A percentile compares a stretch with the other conserved stretches of the same genome.
phyloP scores from a whole-genome alignment of 2,329 filamentous ascomycete genomes.

The Didymella glomerata region DNA sequence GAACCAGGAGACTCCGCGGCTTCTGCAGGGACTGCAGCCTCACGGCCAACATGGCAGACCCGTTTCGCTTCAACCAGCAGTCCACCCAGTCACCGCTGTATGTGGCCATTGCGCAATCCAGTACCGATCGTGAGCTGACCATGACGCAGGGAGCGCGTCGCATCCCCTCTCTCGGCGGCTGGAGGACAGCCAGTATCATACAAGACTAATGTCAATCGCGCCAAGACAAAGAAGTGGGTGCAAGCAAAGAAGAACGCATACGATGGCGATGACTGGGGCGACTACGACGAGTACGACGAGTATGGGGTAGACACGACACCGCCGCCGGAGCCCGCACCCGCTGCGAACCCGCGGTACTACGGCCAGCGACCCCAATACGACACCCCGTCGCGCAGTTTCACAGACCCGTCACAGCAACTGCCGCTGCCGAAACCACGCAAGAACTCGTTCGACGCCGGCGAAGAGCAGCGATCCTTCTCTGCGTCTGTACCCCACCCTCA shows the following conservation, averaged over 20 bases:
- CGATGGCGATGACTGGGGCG: conserved; percentile 93
- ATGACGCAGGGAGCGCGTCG: conserved; percentile 38
- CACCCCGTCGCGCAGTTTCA: conserved; percentile 49
- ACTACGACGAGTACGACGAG: conserved; percentile 65
- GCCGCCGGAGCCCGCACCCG: conserved; percentile 51
- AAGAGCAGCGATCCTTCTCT: conserved; percentile 62
- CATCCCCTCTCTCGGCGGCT: conserved; percentile 37
- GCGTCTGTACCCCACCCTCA: conserved; percentile 36
- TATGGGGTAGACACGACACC: conserved; percentile 61
- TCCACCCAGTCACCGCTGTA: conserved; percentile 52
- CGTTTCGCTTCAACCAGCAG: conserved; percentile 52
- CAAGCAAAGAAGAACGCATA: conserved; percentile 87
- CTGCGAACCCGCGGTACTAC: conserved; percentile 56
- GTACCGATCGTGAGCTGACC: conserved; percentile 22
- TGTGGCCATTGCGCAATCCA: conserved; percentile 12
- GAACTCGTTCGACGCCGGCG: conserved; percentile 64
- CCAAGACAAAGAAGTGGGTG: conserved; percentile 94
- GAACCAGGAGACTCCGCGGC: conserved; percentile 5
- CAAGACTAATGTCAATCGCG: conserved; percentile 85
- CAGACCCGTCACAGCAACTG: conserved; percentile 50
- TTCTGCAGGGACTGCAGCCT: conserved; percentile 15
- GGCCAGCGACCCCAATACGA: conserved; percentile 39
- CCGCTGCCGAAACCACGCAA: conserved; percentile 43
- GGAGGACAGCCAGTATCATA: conserved; percentile 65
- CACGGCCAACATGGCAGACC: conserved; percentile 48